These are phyloP conservation scores for Xylariaceae sp. DNA, from an alignment of 2,329 filamentous ascomycete genomes.

Conservation along the genomic window DNA sequence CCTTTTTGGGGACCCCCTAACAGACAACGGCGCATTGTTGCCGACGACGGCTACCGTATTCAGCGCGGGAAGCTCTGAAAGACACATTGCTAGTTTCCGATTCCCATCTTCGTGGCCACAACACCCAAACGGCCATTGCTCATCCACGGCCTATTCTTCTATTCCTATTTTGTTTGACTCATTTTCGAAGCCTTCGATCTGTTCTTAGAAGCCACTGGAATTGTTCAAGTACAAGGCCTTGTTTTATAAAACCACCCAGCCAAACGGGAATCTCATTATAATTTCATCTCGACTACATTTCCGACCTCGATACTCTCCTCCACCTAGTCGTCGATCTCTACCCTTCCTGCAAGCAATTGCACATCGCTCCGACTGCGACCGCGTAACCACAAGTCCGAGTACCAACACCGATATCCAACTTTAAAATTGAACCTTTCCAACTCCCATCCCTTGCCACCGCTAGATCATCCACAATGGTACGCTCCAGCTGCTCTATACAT, in stretches of 20 bases:
- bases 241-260: conserved; percentile 13
- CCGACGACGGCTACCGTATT: neutral
- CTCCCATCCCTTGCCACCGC: no score
- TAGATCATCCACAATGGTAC: conserved; percentile 28
- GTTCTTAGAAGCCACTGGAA: conserved; percentile 27
- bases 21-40: neutral
- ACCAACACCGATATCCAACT: no score
- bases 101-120: neutral
- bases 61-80: neutral
- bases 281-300: no score
- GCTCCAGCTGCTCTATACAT: neutral
- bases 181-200: conserved; percentile 19
- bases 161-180: conserved; percentile 12
- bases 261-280: no score
- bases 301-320: neutral
- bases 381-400: neutral
- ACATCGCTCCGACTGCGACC: neutral
- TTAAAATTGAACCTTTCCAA: neutral
- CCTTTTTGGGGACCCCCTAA: neutral
- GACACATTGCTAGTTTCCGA: neutral
- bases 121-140: neutral
- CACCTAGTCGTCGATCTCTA: neutral
- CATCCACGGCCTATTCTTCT: neutral
- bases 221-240: neutral
- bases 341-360: neutral